A percentile compares a stretch with the other conserved stretches of the same genome.
Evolutionary conservation across 768 basidiomycete species (phyloP).

Genomic region (Auricularia auricula-judae): DNA sequence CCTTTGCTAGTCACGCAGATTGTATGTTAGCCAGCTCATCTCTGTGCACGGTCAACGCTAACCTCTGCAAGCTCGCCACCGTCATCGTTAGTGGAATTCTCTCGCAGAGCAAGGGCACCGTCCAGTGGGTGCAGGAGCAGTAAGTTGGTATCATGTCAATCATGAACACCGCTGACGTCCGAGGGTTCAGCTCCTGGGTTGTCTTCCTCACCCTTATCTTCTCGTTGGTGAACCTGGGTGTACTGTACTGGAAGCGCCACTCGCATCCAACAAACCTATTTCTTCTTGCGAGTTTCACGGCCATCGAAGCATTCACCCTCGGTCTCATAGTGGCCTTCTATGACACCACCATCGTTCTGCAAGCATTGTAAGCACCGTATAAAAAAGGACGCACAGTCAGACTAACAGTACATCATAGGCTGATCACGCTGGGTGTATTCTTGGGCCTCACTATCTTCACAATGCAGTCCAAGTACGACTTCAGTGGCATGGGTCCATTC

Average conservation of each 20-base stretch:
- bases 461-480: slow-evolving; percentile 95
- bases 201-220: slow-evolving; percentile 73
- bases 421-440: slow-evolving; percentile 90
- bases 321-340: slow-evolving; percentile 77
- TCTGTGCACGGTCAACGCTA: neutral
- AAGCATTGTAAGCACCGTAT: slow-evolving; percentile 56
- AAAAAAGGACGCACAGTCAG: neutral
- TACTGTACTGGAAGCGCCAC: slow-evolving; percentile 51
- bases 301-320: slow-evolving; percentile 82
- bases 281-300: slow-evolving; percentile 76
- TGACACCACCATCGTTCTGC: slow-evolving; percentile 62
- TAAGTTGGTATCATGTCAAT: slow-evolving; percentile 21
- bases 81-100: slow-evolving; percentile 64
- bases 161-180: no score
- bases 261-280: slow-evolving; percentile 80
- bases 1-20: neutral
- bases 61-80: slow-evolving; percentile 46
- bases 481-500: slow-evolving; percentile 85
- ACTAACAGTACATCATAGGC: slow-evolving; percentile 23
- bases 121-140: slow-evolving; percentile 66
- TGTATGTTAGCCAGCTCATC: neutral
- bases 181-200: slow-evolving; percentile 50
- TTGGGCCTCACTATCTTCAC: slow-evolving; percentile 90
- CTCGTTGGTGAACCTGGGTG: slow-evolving; percentile 55
- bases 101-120: slow-evolving; percentile 46